Evolutionary conservation across 2,329 filamentous ascomycete genomes (phyloP).

Genomic region (Penicillium freii): DNA sequence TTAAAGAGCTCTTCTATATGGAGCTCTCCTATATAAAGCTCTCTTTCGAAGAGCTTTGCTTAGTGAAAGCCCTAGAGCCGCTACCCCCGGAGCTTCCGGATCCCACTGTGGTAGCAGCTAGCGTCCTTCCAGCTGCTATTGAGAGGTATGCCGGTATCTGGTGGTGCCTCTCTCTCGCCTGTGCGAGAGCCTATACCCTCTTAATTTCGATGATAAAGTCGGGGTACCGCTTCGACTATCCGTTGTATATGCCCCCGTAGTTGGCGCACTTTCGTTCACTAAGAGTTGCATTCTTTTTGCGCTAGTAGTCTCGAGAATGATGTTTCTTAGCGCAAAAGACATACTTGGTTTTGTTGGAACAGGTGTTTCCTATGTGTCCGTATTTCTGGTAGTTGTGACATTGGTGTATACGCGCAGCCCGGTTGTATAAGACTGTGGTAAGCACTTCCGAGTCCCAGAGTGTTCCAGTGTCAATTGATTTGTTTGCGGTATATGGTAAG

Average conservation of each 20-base stretch:
- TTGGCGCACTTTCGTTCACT: background rate
- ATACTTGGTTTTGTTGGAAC: background rate
- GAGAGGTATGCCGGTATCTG: background rate
- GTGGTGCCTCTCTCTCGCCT: background rate
- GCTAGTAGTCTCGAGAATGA: background rate
- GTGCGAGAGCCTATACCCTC: background rate
- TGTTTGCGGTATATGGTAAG: background rate
- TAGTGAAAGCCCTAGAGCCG: background rate
- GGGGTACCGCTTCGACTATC: background rate
- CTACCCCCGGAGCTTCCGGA: background rate
- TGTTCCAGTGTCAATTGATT: background rate
- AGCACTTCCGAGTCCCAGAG: background rate
- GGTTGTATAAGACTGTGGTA: background rate
- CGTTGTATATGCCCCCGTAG: background rate
- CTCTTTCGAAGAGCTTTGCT: too few species aligned
- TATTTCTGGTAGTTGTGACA: background rate
- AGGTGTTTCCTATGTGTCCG: background rate
- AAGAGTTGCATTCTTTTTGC: background rate
- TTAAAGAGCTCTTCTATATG: too few species aligned
- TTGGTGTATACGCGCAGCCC: background rate
- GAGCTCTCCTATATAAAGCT: too few species aligned
- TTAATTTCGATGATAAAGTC: background rate
- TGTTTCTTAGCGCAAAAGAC: background rate
- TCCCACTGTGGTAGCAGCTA: accelerated
- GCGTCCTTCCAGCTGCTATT: background rate